These are phyloP conservation scores for Tricharina praecox DNA, from an alignment of 495 filamentous ascomycete species.

Conservation along the genomic window DNA sequence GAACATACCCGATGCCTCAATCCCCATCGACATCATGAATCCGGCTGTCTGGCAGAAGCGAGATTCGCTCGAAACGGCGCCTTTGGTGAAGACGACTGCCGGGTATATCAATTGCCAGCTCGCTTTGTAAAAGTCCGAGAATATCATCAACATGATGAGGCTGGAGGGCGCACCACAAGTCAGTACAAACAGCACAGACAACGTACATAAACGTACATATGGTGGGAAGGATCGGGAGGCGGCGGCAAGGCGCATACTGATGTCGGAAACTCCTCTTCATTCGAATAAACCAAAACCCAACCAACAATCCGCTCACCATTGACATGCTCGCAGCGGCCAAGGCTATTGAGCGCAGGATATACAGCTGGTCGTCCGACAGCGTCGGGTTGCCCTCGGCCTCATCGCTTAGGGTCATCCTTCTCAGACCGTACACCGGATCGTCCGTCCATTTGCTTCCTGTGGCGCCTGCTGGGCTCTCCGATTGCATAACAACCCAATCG, in stretches of 20 bases:
- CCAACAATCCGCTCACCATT: conserved; percentile 21
- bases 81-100: conserved; percentile 33
- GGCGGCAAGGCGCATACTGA: conserved; percentile 44
- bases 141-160: conserved; percentile 53
- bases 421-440: conserved; percentile 22
- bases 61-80: conserved; percentile 34
- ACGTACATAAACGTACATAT: too few species aligned
- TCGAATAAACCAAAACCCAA: conserved; percentile 52
- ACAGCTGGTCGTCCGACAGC: conserved; percentile 22
- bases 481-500: conserved; percentile 6
- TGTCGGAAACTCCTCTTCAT: conserved; percentile 62
- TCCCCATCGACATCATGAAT: conserved; percentile 45
- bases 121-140: conserved; percentile 51
- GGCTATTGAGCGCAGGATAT: conserved; percentile 25
- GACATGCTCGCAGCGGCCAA: conserved; percentile 24
- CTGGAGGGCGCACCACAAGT: conserved; percentile 26
- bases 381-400: conserved; percentile 6
- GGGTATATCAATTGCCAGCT: conserved; percentile 48
- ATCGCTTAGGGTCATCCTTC: neutral
- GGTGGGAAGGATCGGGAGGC: too few species aligned
- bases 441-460: conserved; percentile 16
- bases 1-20: conserved; percentile 44
- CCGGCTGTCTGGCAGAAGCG: conserved; percentile 50
- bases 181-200: neutral
- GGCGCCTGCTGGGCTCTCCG: neutral